These are phyloP conservation scores for Neurospora sp. DNA, from an alignment of 495 filamentous ascomycete species.

Conservation along the genomic window DNA sequence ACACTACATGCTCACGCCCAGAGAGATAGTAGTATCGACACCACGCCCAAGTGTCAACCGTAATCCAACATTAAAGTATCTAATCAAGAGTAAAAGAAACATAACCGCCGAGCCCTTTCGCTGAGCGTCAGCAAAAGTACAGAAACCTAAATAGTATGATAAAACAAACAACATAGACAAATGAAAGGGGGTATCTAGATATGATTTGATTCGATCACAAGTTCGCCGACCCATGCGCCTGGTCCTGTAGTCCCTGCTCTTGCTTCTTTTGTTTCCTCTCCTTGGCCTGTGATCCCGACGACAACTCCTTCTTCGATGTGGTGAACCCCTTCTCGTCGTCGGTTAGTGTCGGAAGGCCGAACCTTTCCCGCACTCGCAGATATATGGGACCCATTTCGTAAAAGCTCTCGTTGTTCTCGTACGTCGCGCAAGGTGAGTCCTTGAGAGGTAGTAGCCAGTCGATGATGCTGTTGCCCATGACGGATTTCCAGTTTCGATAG, in stretches of 20 bases:
- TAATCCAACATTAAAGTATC: not conserved
- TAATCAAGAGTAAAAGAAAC: not conserved
- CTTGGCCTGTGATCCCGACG: not conserved
- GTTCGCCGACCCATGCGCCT: not conserved
- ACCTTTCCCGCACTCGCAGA: slow-evolving; percentile 24
- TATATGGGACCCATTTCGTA: slow-evolving; percentile 37
- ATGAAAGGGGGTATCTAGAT: slow-evolving; percentile 8
- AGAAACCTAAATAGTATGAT: not conserved
- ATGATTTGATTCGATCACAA: slow-evolving; percentile 1
- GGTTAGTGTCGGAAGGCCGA: slow-evolving; percentile 22
- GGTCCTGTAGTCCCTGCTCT: not conserved
- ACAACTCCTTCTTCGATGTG: not conserved
- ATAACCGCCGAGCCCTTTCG: not conserved
- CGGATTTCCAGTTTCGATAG: slow-evolving; percentile 57
- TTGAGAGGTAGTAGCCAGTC: slow-evolving; percentile 70
- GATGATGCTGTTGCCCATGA: slow-evolving; percentile 57
- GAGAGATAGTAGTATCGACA: not conserved
- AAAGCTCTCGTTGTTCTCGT: slow-evolving; percentile 38
- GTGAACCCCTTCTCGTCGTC: not conserved
- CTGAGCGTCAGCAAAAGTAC: not conserved
- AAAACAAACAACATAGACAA: not conserved
- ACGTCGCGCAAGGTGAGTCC: slow-evolving; percentile 48
- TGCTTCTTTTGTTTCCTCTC: slow-evolving; percentile 7
- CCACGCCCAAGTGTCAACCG: not conserved
- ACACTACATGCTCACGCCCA: not conserved